phyloP scores from a whole-genome alignment of 345 rosid species.

The Moringa oleifera region DNA sequence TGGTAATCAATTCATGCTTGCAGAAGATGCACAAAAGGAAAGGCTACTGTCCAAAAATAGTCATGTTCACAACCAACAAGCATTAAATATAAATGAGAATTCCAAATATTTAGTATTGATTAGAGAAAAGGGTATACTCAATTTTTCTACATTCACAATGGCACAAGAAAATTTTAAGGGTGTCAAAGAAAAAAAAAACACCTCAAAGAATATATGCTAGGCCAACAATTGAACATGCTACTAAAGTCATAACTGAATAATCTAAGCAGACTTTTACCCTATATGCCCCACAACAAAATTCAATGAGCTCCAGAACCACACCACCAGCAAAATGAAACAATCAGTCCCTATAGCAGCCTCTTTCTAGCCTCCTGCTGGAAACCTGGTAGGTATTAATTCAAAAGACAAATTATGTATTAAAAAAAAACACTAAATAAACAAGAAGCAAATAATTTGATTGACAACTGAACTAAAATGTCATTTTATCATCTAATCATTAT shows the following conservation, averaged over 20 bases:
- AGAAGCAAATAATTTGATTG: too few species aligned
- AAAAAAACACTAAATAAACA: too few species aligned
- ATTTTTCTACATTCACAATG: background rate
- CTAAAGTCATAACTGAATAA: background rate
- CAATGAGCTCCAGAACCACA: constrained; percentile 24
- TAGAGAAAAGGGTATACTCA: too few species aligned
- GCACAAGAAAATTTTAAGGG: background rate
- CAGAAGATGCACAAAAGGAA: too few species aligned
- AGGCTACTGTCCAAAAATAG: too few species aligned
- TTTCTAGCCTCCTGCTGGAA: constrained; percentile 23
- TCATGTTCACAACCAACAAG: too few species aligned
- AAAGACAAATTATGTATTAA: background rate
- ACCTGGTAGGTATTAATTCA: constrained; percentile 19
- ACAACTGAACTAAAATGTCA: too few species aligned
- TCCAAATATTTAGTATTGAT: too few species aligned
- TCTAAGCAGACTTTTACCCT: background rate
- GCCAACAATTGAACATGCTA: background rate
- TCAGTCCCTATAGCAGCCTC: constrained; percentile 23
- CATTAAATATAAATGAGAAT: background rate
- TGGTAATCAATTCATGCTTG: too few species aligned
- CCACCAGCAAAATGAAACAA: constrained; percentile 22
- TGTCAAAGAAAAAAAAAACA: background rate
- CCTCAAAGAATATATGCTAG: constrained; percentile 1
- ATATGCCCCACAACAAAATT: constrained; percentile 29
- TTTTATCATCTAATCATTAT: too few species aligned